Conservation (phyloP, 768 basidiomycete genomes). For the Termitomyces sp. region DNA sequence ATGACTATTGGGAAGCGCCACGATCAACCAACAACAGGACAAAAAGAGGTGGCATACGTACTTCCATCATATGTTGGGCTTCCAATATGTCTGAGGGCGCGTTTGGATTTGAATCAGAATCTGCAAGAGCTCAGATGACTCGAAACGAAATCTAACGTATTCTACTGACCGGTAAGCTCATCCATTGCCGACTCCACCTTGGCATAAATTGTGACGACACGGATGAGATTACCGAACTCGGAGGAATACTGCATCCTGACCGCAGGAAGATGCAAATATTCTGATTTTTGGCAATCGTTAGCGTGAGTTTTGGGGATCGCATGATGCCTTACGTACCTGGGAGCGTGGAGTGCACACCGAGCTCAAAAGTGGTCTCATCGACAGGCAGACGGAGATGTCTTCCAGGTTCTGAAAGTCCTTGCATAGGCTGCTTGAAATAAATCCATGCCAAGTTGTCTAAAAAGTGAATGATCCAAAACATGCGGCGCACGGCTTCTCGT, state of each 20-base stretch:
- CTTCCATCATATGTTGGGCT: constrained; percentile 41
- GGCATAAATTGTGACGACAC: constrained; percentile 59
- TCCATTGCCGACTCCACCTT: constrained; percentile 55
- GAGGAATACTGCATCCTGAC: constrained; percentile 59
- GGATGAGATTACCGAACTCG: constrained; percentile 74
- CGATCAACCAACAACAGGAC: background rate
- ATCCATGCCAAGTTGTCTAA: constrained; percentile 47
- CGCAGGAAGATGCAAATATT: constrained; percentile 63
- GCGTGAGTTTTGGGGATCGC: background rate
- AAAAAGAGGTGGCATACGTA: constrained; percentile 20
- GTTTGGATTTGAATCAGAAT: constrained; percentile 31
- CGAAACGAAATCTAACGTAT: constrained; percentile 9
- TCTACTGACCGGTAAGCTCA: constrained; percentile 39
- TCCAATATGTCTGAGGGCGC: constrained; percentile 31
- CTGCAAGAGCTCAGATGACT: background rate
- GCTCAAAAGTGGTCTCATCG: constrained; percentile 78
- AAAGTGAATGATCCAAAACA: constrained; percentile 75
- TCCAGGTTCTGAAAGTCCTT: constrained; percentile 36
- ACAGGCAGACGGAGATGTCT: constrained; percentile 66
- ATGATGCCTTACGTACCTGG: constrained; percentile 35
- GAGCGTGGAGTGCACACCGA: constrained; percentile 53
- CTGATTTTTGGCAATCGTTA: constrained; percentile 30
- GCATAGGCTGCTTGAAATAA: constrained; percentile 40
- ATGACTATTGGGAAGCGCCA: constrained; percentile 23
- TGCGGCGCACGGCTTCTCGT: constrained; percentile 74